Conservation (phyloP, 2,329 filamentous ascomycete genomes). For the Cryphonectria radicalis region DNA sequence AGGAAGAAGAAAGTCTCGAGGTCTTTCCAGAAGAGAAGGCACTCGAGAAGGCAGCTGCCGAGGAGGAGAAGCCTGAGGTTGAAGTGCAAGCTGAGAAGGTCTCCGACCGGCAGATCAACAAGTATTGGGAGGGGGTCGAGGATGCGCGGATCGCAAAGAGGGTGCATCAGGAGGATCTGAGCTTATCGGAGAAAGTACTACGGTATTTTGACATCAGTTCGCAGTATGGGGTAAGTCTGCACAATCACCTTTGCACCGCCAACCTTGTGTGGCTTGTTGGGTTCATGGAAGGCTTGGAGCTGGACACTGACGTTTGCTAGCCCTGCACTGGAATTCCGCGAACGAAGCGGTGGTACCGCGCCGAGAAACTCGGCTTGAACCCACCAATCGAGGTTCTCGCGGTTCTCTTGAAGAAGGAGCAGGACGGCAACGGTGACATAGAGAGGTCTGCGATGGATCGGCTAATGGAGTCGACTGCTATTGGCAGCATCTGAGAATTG, state of each 20-base stretch:
- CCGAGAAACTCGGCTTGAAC: slow-evolving; percentile 78
- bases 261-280: neutral
- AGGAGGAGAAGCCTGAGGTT: slow-evolving; percentile 50
- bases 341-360: slow-evolving; percentile 84
- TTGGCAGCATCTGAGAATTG: slow-evolving; percentile 37
- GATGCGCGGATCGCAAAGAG: slow-evolving; percentile 66
- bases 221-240: slow-evolving; percentile 82
- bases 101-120: slow-evolving; percentile 69
- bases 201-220: slow-evolving; percentile 90
- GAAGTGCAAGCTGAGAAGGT: slow-evolving; percentile 67
- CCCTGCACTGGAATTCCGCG: slow-evolving; percentile 86
- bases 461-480: slow-evolving; percentile 55
- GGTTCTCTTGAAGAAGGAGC: slow-evolving; percentile 75
- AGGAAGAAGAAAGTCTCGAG: slow-evolving; percentile 35
- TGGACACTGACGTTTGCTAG: slow-evolving; percentile 47
- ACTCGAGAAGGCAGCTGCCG: slow-evolving; percentile 33
- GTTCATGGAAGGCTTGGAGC: too few species aligned
- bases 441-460: slow-evolving; percentile 79
- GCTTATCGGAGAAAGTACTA: slow-evolving; percentile 80
- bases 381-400: slow-evolving; percentile 91
- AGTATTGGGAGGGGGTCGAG: slow-evolving; percentile 80
- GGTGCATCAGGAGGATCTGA: slow-evolving; percentile 78
- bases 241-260: too few species aligned
- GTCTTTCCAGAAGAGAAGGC: slow-evolving; percentile 4
- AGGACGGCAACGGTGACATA: slow-evolving; percentile 54